Conservation (phyloP, 495 filamentous ascomycete genomes). For the Entonaema liquescens region DNA sequence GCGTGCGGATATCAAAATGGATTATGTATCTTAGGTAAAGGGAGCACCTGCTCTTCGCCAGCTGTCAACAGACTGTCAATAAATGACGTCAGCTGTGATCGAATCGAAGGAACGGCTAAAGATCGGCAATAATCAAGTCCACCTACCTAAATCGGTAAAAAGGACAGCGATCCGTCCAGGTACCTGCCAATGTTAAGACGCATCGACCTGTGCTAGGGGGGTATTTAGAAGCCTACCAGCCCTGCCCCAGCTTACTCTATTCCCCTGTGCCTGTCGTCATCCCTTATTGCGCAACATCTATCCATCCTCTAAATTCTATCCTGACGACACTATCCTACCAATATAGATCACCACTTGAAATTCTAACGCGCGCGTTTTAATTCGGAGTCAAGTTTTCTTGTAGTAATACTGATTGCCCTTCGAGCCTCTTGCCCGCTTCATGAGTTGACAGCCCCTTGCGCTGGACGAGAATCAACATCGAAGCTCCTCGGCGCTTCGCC, state of each 20-base stretch:
- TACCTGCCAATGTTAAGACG: background rate
- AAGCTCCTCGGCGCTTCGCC: constrained; percentile 2
- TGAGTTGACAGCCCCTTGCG: constrained; percentile 3
- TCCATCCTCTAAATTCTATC: constrained; percentile 1
- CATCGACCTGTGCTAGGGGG: constrained; percentile 12
- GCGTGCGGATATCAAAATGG: background rate
- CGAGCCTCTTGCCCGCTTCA: background rate
- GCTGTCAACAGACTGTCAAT: background rate
- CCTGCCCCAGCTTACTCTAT: background rate
- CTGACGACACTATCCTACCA: background rate
- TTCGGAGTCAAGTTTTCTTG: background rate
- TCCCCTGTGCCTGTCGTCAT: constrained; percentile 34
- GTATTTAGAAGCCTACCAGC: constrained; percentile 15
- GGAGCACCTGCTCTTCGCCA: background rate
- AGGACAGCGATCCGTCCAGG: background rate
- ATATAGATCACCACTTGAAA: background rate
- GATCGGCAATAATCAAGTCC: background rate
- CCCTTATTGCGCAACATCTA: constrained; percentile 35
- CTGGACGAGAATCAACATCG: background rate
- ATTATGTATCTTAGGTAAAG: no score
- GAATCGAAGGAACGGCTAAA: background rate
- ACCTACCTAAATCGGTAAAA: background rate
- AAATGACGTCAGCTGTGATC: background rate
- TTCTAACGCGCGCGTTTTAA: background rate
- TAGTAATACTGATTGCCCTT: background rate